A percentile compares a stretch with the other conserved stretches of the same genome.
Evolutionary conservation across 257 asterid genomes (phyloP).

Genomic region (Schizonepeta tenuifolia): DNA sequence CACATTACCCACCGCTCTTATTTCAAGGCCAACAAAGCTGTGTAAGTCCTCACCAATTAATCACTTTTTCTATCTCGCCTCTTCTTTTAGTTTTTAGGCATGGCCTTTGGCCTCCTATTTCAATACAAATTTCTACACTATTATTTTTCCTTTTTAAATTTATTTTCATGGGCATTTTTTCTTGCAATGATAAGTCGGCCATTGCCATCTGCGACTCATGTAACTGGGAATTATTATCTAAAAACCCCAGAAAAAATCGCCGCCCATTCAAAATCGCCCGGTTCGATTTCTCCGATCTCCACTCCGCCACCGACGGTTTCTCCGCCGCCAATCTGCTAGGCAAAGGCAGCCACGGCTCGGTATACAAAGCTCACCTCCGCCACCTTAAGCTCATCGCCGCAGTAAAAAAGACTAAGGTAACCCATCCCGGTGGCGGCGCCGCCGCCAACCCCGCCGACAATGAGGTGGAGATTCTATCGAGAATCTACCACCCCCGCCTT

Average conservation of each 20-base stretch:
- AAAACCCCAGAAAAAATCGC: constrained; percentile 18
- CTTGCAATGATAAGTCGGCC: constrained; percentile 74
- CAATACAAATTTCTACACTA: background rate
- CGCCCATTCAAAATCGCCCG: constrained; percentile 43
- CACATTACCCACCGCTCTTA: constrained; percentile 47
- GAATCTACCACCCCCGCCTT: constrained; percentile 57
- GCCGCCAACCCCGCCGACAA: constrained; percentile 68
- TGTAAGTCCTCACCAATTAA: constrained; percentile 26
- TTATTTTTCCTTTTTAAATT: background rate
- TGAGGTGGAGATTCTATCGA: constrained; percentile 74
- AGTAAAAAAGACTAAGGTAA: constrained; percentile 55
- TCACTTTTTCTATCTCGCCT: constrained; percentile 28
- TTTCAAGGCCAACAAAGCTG: constrained; percentile 42
- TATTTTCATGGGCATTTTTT: constrained; percentile 63
- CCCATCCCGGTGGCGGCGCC: background rate
- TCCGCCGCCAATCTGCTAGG: constrained; percentile 68
- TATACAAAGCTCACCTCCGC: constrained; percentile 62
- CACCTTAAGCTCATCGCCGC: constrained; percentile 55
- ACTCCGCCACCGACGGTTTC: constrained; percentile 68
- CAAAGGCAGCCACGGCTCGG: constrained; percentile 81
- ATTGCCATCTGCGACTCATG: constrained; percentile 68
- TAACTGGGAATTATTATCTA: constrained; percentile 50
- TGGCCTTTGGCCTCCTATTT: constrained; percentile 38
- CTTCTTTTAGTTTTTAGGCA: constrained; percentile 27
- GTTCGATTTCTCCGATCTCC: constrained; percentile 62